phyloP scores from a whole-genome alignment of 75 land plant species.

The Selaginella moellendorffii region DNA sequence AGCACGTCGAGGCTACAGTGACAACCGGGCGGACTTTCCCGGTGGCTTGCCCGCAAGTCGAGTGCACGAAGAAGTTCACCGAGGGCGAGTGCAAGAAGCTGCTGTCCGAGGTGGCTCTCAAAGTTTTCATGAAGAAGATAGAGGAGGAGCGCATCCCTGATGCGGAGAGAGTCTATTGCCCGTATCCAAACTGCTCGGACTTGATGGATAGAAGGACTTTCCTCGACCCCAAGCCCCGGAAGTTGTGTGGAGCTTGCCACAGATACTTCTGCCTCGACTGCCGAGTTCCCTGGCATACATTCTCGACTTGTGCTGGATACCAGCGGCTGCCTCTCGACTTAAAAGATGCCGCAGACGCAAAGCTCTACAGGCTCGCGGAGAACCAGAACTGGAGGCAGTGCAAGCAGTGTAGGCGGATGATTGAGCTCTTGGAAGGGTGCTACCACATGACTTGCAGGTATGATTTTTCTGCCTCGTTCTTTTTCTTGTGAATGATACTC shows the following conservation, averaged over 20 bases:
- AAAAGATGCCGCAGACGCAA: conserved; percentile 36
- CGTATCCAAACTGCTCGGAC: conserved; percentile 65
- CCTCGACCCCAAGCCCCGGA: conserved; percentile 10
- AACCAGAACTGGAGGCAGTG: conserved; percentile 58
- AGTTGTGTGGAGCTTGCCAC: conserved; percentile 51
- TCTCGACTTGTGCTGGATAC: conserved; percentile 44
- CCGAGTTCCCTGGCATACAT: conserved; percentile 74
- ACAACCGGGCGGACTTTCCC: conserved; percentile 43
- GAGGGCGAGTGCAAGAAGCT: conserved; percentile 38
- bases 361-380: conserved; percentile 48
- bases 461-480: no score
- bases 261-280: conserved; percentile 63
- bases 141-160: conserved; percentile 64
- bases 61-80: conserved; percentile 35
- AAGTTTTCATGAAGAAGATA: conserved; percentile 31
- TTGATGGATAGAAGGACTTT: conserved; percentile 73
- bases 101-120: conserved; percentile 35
- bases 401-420: conserved; percentile 75
- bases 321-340: conserved; percentile 27
- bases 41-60: conserved; percentile 49
- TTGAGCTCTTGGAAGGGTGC: conserved; percentile 90
- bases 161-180: conserved; percentile 69
- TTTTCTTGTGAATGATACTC: neutral
- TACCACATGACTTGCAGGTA: conserved; percentile 93
- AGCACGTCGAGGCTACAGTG: conserved; percentile 70